A percentile compares a stretch with the other conserved stretches of the same genome.
Evolutionary conservation across 257 asterid species (phyloP).

Genomic region (Solanum ossicruentum): DNA sequence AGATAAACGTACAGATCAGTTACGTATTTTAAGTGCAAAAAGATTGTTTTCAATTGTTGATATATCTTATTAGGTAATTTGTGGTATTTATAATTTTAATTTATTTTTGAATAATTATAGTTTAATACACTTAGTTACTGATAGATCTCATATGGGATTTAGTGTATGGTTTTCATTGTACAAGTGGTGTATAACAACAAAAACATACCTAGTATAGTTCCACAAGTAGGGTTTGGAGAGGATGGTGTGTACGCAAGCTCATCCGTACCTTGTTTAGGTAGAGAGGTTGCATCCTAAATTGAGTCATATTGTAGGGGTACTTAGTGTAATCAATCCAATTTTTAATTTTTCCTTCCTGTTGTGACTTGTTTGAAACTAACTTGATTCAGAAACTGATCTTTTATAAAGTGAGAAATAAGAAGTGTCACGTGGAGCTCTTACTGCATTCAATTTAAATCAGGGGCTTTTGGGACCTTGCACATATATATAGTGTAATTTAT

Average conservation of each 20-base stretch:
- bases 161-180: not conserved
- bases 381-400: not conserved
- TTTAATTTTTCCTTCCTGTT: not conserved
- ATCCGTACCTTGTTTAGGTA: not conserved
- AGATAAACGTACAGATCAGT: too few relatives aligned
- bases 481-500: not conserved
- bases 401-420: not conserved
- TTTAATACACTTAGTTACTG: not conserved
- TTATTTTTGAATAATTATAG: not conserved
- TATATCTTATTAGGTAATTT: not conserved
- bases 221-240: not conserved
- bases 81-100: not conserved
- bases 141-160: not conserved
- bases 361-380: not conserved
- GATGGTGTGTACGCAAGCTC: not conserved
- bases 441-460: not conserved
- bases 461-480: not conserved
- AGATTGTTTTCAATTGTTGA: not conserved
- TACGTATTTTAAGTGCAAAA: not conserved
- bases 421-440: not conserved
- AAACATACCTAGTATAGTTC: not conserved
- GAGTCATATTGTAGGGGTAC: not conserved
- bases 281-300: not conserved
- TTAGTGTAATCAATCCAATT: not conserved
- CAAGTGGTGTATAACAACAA: not conserved